Base-by-base conservation (phyloP, 176 grass and related monocot genomes). In the Triticum dicoccoides region DNA sequence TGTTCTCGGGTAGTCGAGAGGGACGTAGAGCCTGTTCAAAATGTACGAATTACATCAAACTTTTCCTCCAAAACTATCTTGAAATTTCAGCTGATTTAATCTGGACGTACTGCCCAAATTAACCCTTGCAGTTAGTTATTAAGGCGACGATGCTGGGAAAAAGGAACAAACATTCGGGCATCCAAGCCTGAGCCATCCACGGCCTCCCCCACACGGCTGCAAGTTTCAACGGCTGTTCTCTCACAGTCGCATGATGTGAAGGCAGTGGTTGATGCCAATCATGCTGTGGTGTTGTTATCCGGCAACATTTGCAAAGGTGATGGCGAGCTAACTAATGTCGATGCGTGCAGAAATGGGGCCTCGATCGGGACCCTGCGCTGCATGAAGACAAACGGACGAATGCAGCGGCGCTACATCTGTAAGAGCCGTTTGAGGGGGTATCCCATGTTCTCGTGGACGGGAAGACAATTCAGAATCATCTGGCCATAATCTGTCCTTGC, bases 191-290 rank as follows among this genome's bases (percentile, higher is more conserved):
- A 79, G 69, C 39, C 82, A 29, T 4, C 39, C n/a, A 3, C 69
- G 37, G 9, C 11, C 52, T 56, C 71, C 39, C 4, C 69, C 17
- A 56, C 80, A 34, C 41, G 25, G 13, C 42, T 34, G 39, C 69
- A 27, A 49, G 59, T 76, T 76, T 83, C 89, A 63, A 52, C 82
- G 77, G 86, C 76, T 77, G 11, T 11, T 84, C 47, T 83, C 32
- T 84, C 61, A 59, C 65, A 75, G 85, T 77, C 61, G 61, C 76
- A 1, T 77, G 89, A 85, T 80, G 82, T 87, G 81, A 87, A 41
- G 76, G 81, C 69, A 85, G 76, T 84, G 15, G 85, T 80, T 91
- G 85, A 12, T 73, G 83, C 81, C 77, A 91, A 91, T 88, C 86
- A 81, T 91, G 23, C 38, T 33, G 15, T n/a, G 45, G 84, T 77